These are phyloP conservation scores for Actinidia chinensis DNA, from an alignment of 179 eudicot genomes.

Conservation along the genomic window DNA sequence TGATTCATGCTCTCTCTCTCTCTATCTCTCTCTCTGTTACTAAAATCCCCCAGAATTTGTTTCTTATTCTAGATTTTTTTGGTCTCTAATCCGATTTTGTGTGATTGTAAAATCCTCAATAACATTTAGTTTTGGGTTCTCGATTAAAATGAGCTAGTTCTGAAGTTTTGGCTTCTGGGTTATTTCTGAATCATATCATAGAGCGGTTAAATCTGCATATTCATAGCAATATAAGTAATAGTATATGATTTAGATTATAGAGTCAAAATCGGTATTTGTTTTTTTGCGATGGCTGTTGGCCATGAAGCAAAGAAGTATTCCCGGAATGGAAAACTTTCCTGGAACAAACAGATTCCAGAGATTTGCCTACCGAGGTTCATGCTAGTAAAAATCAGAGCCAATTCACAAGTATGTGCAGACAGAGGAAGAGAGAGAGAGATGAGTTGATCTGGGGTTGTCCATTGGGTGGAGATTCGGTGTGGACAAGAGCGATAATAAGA, in stretches of 20 bases:
- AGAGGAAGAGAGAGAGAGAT: constrained; percentile 36
- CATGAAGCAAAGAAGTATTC: constrained; percentile 31
- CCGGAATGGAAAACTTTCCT: constrained; percentile 53
- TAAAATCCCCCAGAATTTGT: background rate
- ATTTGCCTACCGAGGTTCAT: constrained; percentile 64
- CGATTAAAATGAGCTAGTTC: background rate
- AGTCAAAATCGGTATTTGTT: background rate
- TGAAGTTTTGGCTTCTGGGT: constrained; percentile 25
- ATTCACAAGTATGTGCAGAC: constrained; percentile 10
- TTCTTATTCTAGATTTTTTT: background rate
- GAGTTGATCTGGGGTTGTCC: constrained; percentile 79
- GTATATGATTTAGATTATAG: background rate
- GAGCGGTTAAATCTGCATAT: constrained; percentile 19
- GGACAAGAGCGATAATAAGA: constrained; percentile 48
- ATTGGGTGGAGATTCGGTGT: constrained; percentile 90
- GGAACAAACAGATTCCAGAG: constrained; percentile 57
- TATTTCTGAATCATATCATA: constrained; percentile 20
- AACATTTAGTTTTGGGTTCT: background rate
- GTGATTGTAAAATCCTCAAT: too few relatives aligned
- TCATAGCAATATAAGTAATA: background rate
- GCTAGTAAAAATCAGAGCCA: constrained; percentile 18
- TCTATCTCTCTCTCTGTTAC: background rate
- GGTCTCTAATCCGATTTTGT: background rate
- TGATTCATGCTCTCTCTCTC: background rate
- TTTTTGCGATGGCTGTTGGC: constrained; percentile 29